phyloP scores from a whole-genome alignment of 495 filamentous ascomycete species.

The Friedmanniomyces simplex region DNA sequence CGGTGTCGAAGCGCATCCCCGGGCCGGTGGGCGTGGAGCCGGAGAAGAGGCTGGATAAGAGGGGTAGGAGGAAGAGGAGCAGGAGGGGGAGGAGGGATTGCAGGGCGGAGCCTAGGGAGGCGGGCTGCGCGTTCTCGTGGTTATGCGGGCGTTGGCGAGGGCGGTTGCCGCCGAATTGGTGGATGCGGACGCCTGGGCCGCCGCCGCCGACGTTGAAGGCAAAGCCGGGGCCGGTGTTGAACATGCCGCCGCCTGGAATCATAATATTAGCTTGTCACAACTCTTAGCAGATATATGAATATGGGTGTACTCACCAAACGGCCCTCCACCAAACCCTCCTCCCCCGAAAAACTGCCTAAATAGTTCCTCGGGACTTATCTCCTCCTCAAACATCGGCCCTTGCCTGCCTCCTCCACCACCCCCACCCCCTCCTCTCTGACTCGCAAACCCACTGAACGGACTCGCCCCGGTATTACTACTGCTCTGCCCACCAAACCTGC shows the following conservation, averaged over 20 bases:
- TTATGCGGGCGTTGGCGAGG: slow-evolving; percentile 30
- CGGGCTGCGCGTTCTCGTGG: slow-evolving; percentile 18
- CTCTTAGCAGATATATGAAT: not conserved
- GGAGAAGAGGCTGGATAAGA: slow-evolving; percentile 71
- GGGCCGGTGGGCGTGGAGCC: slow-evolving; percentile 49
- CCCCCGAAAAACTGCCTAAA: slow-evolving; percentile 88
- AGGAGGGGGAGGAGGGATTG: slow-evolving; percentile 70
- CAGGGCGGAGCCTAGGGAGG: slow-evolving; percentile 26
- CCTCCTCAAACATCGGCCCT: slow-evolving; percentile 65
- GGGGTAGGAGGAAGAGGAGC: slow-evolving; percentile 77
- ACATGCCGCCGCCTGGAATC: slow-evolving; percentile 33
- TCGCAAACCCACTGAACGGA: slow-evolving; percentile 64
- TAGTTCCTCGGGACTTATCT: slow-evolving; percentile 92
- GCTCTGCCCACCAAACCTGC: slow-evolving; percentile 53
- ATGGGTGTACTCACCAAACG: slow-evolving; percentile 46
- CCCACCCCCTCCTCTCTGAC: slow-evolving; percentile 34
- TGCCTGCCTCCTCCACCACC: slow-evolving; percentile 16
- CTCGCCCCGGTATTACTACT: slow-evolving; percentile 31
- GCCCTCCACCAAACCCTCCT: slow-evolving; percentile 49
- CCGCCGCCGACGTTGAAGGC: slow-evolving; percentile 71
- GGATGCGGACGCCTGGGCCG: slow-evolving; percentile 39
- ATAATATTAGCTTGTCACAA: slow-evolving; percentile 17
- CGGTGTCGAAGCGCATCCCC: slow-evolving; percentile 55
- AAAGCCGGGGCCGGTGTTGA: slow-evolving; percentile 51
- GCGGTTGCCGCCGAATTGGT: slow-evolving; percentile 43